Percentiles rank a stretch among this genome's conserved stretches.
These are phyloP conservation scores for Sextonia rubra DNA, from an alignment of 164 flowering plant genomes.

Conservation along the genomic window DNA sequence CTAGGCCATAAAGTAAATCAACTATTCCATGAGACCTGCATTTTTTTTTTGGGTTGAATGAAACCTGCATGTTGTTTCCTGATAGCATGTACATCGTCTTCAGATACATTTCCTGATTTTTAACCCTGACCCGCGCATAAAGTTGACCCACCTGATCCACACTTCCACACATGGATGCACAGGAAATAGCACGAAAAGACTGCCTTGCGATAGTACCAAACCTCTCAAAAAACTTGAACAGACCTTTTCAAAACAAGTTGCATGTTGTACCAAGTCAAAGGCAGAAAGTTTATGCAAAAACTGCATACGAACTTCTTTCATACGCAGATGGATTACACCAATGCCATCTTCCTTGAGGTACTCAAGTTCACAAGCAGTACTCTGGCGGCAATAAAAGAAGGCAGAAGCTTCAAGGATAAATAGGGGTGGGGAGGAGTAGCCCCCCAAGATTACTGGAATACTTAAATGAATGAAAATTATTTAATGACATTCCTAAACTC, in stretches of 20 bases:
- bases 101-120: too few species aligned
- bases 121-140: background rate
- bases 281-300: constrained; percentile 13
- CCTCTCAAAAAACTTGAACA: background rate
- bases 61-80: background rate
- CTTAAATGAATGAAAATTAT: too few species aligned
- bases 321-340: constrained; percentile 19
- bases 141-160: background rate
- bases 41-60: too few species aligned
- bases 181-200: background rate
- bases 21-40: background rate
- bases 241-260: constrained; percentile 18
- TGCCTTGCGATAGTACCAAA: background rate
- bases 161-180: background rate
- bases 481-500: too few species aligned
- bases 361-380: constrained; percentile 44
- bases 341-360: constrained; percentile 35
- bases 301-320: constrained; percentile 12
- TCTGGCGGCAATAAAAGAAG: constrained; percentile 36
- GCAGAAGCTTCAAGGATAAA: background rate
- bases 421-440: background rate
- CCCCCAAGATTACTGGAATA: too few species aligned
- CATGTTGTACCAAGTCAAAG: constrained; percentile 17
- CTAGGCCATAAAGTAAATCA: background rate
- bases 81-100: background rate